Evolutionary conservation across 495 filamentous ascomycete genomes (phyloP).

Genomic region (Trichoderma erinaceum): DNA sequence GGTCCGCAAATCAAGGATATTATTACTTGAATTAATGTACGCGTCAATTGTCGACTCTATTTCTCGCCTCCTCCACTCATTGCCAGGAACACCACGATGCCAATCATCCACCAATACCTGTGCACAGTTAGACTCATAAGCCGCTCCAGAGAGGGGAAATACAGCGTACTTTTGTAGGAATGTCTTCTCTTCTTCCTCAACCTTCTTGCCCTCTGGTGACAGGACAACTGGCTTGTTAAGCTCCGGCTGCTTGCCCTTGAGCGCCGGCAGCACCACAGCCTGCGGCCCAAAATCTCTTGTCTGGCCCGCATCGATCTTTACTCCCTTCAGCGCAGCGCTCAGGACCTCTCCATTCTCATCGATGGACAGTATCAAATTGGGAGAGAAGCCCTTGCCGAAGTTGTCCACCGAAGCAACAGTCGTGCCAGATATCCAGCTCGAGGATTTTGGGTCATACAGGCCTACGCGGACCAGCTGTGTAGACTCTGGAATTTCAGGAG

Average conservation of each 20-base stretch:
- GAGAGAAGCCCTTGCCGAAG: conserved; percentile 49
- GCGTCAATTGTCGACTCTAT: conserved; percentile 15
- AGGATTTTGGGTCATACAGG: conserved; percentile 35
- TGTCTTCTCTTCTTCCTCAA: conserved; percentile 55
- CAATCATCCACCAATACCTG: conserved; percentile 52
- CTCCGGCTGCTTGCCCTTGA: conserved; percentile 45
- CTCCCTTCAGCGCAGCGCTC: conserved; percentile 36
- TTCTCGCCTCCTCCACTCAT: conserved; percentile 34
- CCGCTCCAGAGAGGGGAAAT: conserved; percentile 29
- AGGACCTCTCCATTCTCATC: conserved; percentile 34
- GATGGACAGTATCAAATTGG: conserved; percentile 42
- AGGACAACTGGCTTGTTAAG: conserved; percentile 63
- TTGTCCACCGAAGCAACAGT: conserved; percentile 41
- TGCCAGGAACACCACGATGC: conserved; percentile 33
- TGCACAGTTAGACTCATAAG: conserved; percentile 21
- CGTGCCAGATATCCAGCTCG: conserved; percentile 42
- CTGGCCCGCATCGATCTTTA: conserved; percentile 47
- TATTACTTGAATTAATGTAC: conserved; percentile 13
- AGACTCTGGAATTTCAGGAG: conserved; percentile 38
- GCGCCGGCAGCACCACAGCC: conserved; percentile 43
- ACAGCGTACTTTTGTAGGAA: conserved; percentile 63
- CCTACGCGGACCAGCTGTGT: conserved; percentile 43
- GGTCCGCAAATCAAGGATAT: neutral
- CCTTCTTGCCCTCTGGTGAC: conserved; percentile 52
- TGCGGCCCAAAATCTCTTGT: conserved; percentile 52